These are phyloP conservation scores for Penicillium simplicissimum DNA, from an alignment of 495 filamentous ascomycete species.

Conservation along the genomic window DNA sequence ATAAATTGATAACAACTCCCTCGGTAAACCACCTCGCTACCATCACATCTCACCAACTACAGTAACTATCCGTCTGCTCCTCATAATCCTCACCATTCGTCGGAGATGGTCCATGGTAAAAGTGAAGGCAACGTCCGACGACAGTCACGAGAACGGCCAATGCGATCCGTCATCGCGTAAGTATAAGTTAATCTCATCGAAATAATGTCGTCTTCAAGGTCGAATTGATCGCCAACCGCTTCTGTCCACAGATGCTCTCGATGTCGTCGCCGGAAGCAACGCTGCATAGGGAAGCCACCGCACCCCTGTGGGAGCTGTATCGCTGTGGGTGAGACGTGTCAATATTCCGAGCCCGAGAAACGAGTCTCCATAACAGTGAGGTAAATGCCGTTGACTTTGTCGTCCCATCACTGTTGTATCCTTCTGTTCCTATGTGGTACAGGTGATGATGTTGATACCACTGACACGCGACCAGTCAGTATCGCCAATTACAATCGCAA, in stretches of 20 bases:
- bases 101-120: slow-evolving; percentile 30
- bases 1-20: neutral
- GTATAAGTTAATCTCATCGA: slow-evolving; percentile 7
- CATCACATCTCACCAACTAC: neutral
- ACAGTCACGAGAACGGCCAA: slow-evolving; percentile 23
- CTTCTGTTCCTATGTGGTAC: neutral
- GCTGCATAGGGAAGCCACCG: slow-evolving; percentile 40
- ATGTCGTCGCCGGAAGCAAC: slow-evolving; percentile 38
- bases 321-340: slow-evolving; percentile 32
- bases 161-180: slow-evolving; percentile 38
- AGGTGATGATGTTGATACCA: neutral
- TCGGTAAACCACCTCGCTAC: neutral
- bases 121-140: slow-evolving; percentile 17
- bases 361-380: slow-evolving; percentile 39
- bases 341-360: slow-evolving; percentile 44
- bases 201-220: too few species aligned
- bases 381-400: slow-evolving; percentile 9
- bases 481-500: slow-evolving; percentile 34
- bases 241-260: slow-evolving; percentile 35
- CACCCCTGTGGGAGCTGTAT: slow-evolving; percentile 38
- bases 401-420: neutral
- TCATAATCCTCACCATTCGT: neutral
- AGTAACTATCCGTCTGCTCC: neutral
- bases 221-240: slow-evolving; percentile 1
- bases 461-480: slow-evolving; percentile 28